Evolutionary conservation across 805 yeast species (phyloP).

Genomic region (Grigorovia transvaalensis): DNA sequence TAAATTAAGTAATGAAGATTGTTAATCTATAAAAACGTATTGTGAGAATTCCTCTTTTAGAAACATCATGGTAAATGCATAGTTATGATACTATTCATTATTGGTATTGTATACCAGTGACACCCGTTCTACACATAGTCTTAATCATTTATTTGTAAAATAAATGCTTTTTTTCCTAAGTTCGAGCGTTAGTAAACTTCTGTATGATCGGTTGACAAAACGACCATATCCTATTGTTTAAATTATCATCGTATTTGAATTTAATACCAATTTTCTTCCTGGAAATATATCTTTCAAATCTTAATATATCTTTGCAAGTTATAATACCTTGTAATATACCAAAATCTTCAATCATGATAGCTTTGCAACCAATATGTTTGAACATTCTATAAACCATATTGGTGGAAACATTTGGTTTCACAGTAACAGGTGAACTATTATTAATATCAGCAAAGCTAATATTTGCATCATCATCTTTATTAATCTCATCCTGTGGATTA

Average conservation of each 20-base stretch:
- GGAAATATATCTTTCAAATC: conserved; percentile 39
- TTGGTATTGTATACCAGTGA: not conserved
- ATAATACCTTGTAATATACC: conserved; percentile 65
- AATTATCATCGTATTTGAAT: conserved; percentile 14
- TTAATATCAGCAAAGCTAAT: conserved; percentile 17
- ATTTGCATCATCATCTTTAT: not conserved
- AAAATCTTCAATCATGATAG: conserved; percentile 52
- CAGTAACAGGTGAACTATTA: conserved; percentile 52
- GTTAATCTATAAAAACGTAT: not conserved
- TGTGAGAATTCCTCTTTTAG: not conserved
- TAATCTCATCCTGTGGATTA: not conserved
- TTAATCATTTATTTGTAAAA: too few relatives aligned
- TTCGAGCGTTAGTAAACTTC: conserved; percentile 1
- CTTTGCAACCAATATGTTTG: conserved; percentile 68
- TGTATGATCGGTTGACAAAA: conserved; percentile 11
- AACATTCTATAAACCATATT: conserved; percentile 60
- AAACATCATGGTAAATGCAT: too few relatives aligned
- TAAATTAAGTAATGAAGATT: not conserved
- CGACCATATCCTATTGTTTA: conserved; percentile 20
- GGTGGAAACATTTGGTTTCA: conserved; percentile 43
- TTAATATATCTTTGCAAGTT: conserved; percentile 73
- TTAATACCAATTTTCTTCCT: conserved; percentile 22
- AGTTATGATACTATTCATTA: not conserved
- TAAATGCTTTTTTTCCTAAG: not conserved
- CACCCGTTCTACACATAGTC: too few relatives aligned